Evolutionary conservation across 2,329 filamentous ascomycete genomes (phyloP).

Genomic region (Botrytis porri): DNA sequence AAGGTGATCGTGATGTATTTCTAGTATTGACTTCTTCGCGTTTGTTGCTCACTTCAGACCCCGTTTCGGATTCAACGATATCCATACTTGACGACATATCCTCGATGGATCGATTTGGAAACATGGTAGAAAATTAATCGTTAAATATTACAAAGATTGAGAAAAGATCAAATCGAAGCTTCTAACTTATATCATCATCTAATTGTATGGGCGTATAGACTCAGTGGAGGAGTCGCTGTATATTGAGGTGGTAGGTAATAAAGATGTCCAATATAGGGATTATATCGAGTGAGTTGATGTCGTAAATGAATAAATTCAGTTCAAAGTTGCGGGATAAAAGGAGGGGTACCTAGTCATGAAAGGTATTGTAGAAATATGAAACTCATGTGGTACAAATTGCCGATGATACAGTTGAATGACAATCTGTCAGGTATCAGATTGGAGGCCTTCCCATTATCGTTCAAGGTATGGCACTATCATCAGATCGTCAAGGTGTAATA

Average conservation of each 20-base stretch:
- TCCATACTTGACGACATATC: slow-evolving; percentile 20
- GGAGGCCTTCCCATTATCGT: not conserved
- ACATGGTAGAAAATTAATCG: slow-evolving; percentile 5
- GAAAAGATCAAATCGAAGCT: not conserved
- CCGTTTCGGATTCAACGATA: slow-evolving; percentile 4
- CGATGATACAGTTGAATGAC: not conserved
- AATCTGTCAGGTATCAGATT: not conserved
- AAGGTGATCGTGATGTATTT: slow-evolving; percentile 31
- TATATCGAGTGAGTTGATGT: no score
- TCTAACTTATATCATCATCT: slow-evolving; percentile 8
- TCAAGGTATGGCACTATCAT: not conserved
- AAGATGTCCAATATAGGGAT: not conserved
- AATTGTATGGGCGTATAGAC: not conserved
- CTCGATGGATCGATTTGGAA: not conserved
- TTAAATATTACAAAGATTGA: not conserved
- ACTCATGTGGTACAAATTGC: not conserved
- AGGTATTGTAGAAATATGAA: not conserved
- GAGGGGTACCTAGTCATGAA: slow-evolving; percentile 1
- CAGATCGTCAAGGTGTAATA: not conserved
- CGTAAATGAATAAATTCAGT: not conserved
- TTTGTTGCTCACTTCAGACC: slow-evolving; percentile 7
- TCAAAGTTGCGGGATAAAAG: not conserved
- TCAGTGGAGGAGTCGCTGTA: not conserved
- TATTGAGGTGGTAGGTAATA: not conserved
- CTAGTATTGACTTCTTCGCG: slow-evolving; percentile 10